Base-by-base conservation (phyloP, 768 basidiomycete genomes). In the Leccinum truebloodii region DNA sequence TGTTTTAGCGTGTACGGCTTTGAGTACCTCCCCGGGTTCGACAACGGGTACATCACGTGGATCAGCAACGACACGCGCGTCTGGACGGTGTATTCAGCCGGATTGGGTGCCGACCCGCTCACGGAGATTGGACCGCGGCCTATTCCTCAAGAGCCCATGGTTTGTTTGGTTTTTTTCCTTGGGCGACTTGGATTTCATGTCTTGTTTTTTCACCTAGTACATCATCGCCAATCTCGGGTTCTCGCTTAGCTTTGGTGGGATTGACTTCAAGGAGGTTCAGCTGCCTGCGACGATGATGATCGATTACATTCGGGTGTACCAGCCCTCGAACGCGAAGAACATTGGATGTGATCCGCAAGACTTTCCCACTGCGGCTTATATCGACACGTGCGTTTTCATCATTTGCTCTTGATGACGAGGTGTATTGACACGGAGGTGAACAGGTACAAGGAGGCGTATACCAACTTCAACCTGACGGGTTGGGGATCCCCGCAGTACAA, bases 251-350 rank as follows among this genome's bases (percentile, higher is more conserved):
- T 92, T 92, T 71, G 89, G 87, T 16, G 77, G 71, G 8, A 83
- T 91, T 66, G 85, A 92, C 64, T 79, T 85, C 56, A 76, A 77
- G 6, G 65, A 83, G 41, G 69, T 91, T 30, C 72, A 73, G 20
- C 80, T 88, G 67, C 85, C 85, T 5, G 71, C 82, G 9, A 79
- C 77, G 28, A 87, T 95, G 89, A 77, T 77, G 57, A 76, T 95
- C 54, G 94, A 96, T 69, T 95, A 86, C 60, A 85, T 95, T 59
- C 84, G 94, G 2, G 89, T 96, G 13, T 90, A 88, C 66, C 88
- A 89, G 65, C 75, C 77, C 26, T 71, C 77, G 55, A 72, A 76
- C 59, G 65, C 71, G 10, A 73, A 78, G 63, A 86, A 86, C 62
- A 75, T 85, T 41, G 85, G 87, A 14, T 88, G 86, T 64, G 89